Evolutionary conservation across 164 flowering plant genomes (phyloP).

Genomic region (Nymphaea thermarum): DNA sequence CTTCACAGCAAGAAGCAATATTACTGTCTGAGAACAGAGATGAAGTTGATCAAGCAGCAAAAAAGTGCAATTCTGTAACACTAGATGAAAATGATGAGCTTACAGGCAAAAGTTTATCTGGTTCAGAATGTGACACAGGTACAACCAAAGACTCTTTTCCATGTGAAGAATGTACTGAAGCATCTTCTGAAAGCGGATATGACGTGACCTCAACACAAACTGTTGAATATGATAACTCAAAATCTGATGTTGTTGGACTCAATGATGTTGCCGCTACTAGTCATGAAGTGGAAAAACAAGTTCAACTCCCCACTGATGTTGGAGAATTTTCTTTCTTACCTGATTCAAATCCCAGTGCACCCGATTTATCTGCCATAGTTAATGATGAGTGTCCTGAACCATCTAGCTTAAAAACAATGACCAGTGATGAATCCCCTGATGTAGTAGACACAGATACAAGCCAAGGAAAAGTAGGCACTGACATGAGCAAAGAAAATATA

Average conservation of each 20-base stretch:
- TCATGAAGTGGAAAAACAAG: slow-evolving; percentile 23
- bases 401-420: slow-evolving; percentile 17
- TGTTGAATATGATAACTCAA: slow-evolving; percentile 8
- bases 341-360: slow-evolving; percentile 11
- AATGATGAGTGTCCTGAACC: slow-evolving; percentile 16
- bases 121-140: slow-evolving; percentile 31
- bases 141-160: slow-evolving; percentile 27
- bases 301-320: slow-evolving; percentile 19
- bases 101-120: not conserved
- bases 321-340: slow-evolving; percentile 22
- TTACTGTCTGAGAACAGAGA: slow-evolving; percentile 21
- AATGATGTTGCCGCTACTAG: slow-evolving; percentile 8
- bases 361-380: slow-evolving; percentile 17
- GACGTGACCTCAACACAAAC: slow-evolving; percentile 4
- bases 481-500: slow-evolving; percentile 15
- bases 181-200: slow-evolving; percentile 21
- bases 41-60: slow-evolving; percentile 17
- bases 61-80: slow-evolving; percentile 5
- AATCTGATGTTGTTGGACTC: not conserved
- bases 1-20: slow-evolving; percentile 37
- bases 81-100: slow-evolving; percentile 11
- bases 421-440: slow-evolving; percentile 12
- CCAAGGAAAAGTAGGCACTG: too few species aligned
- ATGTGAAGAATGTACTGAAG: slow-evolving; percentile 25
- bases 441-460: slow-evolving; percentile 15